Conservation (phyloP, 306 rosid genomes). For the Castanea mollissima region DNA sequence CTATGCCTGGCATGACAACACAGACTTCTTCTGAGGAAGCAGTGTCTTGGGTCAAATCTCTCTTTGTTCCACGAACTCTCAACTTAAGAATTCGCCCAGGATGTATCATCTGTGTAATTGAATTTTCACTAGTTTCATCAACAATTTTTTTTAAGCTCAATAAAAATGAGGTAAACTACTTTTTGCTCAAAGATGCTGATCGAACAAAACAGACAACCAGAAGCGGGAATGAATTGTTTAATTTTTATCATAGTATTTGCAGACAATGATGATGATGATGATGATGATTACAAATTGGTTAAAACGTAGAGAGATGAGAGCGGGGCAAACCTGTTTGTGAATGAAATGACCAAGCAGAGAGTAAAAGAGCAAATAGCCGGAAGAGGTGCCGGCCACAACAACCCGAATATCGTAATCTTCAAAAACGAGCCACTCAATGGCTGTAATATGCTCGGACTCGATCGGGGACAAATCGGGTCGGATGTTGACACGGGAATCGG, state of each 20-base stretch:
- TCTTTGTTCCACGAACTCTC: constrained; percentile 86
- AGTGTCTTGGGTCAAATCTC: constrained; percentile 69
- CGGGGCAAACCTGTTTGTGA: constrained; percentile 62
- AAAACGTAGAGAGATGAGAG: too few relatives aligned
- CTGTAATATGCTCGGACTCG: constrained; percentile 65
- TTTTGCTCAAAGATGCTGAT: neutral
- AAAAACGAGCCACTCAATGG: constrained; percentile 80
- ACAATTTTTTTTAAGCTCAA: neutral
- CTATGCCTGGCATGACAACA: constrained; percentile 68
- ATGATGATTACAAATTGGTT: too few relatives aligned
- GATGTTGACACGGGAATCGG: constrained; percentile 56
- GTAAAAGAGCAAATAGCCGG: constrained; percentile 68
- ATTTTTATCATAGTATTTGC: too few relatives aligned
- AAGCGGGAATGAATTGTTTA: too few relatives aligned
- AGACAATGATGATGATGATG: too few relatives aligned
- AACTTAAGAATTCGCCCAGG: constrained; percentile 71
- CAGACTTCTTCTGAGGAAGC: constrained; percentile 87
- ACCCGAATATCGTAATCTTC: constrained; percentile 57
- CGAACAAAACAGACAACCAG: neutral
- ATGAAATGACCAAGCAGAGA: constrained; percentile 68
- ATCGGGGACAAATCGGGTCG: constrained; percentile 77
- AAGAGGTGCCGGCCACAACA: constrained; percentile 77
- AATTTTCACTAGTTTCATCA: constrained; percentile 12
- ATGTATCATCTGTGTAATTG: constrained; percentile 59
- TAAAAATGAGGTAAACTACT: too few relatives aligned